phyloP scores from a whole-genome alignment of 2,329 filamentous ascomycete genomes.

The Aspergillus melleus region DNA sequence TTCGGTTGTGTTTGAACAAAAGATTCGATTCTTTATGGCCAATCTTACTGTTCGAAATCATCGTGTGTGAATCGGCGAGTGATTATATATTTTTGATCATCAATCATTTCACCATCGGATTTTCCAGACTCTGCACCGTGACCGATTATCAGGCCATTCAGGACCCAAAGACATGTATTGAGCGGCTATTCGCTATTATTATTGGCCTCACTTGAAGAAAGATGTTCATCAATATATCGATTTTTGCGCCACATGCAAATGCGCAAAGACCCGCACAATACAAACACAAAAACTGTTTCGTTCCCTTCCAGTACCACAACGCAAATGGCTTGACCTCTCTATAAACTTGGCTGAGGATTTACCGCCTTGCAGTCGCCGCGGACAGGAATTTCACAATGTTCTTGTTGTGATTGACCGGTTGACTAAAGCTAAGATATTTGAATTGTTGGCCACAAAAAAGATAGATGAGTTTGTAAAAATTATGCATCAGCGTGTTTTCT shows the following conservation, averaged over 20 bases:
- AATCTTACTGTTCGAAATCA: too few relatives aligned
- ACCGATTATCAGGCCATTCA: neutral
- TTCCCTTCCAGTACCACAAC: constrained; percentile 4
- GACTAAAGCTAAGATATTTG: neutral
- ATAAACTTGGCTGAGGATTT: neutral
- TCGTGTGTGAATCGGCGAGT: too few relatives aligned
- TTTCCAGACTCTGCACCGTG: too few relatives aligned
- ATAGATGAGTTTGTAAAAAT: neutral
- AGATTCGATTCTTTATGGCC: neutral
- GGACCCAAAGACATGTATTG: neutral
- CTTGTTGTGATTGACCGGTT: neutral
- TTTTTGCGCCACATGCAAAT: constrained; percentile 3
- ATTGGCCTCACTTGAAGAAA: neutral
- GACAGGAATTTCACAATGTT: neutral
- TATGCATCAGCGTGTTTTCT: neutral
- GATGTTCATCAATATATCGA: neutral
- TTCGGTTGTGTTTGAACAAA: neutral
- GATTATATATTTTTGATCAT: too few relatives aligned
- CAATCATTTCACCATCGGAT: too few relatives aligned
- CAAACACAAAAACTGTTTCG: neutral
- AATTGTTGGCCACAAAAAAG: neutral
- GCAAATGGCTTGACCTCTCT: neutral
- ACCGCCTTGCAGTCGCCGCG: neutral
- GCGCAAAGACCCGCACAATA: neutral
- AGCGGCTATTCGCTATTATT: neutral